phyloP scores from a whole-genome alignment of 2,329 filamentous ascomycete species.

The Cyclaneusma minus region DNA sequence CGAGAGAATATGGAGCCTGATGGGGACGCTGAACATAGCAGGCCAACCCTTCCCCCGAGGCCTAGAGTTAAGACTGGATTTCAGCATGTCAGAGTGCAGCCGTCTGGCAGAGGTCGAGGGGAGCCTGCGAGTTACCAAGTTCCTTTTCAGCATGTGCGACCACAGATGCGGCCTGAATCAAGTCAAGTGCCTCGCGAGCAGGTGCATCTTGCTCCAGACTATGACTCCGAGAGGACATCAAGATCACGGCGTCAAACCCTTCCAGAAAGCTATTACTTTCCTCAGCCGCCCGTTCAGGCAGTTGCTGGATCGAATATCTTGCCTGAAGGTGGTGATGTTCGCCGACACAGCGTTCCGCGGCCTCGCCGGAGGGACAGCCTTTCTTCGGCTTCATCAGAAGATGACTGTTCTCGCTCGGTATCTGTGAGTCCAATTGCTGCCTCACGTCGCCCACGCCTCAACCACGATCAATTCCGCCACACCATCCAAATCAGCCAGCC shows the following conservation, averaged over 20 bases:
- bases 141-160: too few relatives aligned
- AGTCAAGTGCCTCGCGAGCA: too few relatives aligned
- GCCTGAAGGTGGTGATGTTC: constrained; percentile 15
- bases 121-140: too few relatives aligned
- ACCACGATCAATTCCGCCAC: neutral
- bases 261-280: constrained; percentile 9
- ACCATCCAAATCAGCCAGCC: constrained; percentile 1
- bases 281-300: constrained; percentile 11
- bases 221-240: neutral
- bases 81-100: constrained; percentile 11
- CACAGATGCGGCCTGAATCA: too few relatives aligned
- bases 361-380: constrained; percentile 20
- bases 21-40: constrained; percentile 10
- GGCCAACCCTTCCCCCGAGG: constrained; percentile 13
- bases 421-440: neutral
- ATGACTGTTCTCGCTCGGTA: constrained; percentile 8
- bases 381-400: constrained; percentile 15
- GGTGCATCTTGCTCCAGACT: too few relatives aligned
- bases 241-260: constrained; percentile 12
- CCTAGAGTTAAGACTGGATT: constrained; percentile 14
- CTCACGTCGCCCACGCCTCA: neutral
- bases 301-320: constrained; percentile 19
- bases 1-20: constrained; percentile 35
- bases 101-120: constrained; percentile 5
- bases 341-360: constrained; percentile 34